These are phyloP conservation scores for Thelonectria discophora DNA, from an alignment of 2,329 filamentous ascomycete genomes.

Conservation along the genomic window DNA sequence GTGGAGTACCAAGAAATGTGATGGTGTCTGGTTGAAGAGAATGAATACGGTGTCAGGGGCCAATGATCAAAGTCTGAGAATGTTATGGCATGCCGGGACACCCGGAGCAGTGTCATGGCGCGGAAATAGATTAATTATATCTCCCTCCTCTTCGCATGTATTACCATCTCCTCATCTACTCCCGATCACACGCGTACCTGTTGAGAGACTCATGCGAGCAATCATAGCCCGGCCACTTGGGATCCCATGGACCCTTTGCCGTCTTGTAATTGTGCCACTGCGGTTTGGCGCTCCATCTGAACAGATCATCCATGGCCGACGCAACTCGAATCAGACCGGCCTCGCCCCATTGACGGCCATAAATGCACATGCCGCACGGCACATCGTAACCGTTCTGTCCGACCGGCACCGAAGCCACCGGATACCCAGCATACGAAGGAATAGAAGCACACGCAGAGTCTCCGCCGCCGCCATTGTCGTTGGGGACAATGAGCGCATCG, in stretches of 20 bases:
- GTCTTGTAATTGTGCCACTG: slow-evolving; percentile 15
- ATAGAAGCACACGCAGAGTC: slow-evolving; percentile 14
- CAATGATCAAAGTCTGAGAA: no score
- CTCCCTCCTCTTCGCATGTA: no score
- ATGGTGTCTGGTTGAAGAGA: no score
- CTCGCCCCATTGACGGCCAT: slow-evolving; percentile 16
- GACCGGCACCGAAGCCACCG: slow-evolving; percentile 13
- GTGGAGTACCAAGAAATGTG: no score
- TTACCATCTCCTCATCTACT: no score
- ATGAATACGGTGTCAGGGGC: no score
- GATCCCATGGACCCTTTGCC: slow-evolving; percentile 16
- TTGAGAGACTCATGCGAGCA: slow-evolving; percentile 17
- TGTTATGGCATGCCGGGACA: no score
- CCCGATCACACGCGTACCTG: slow-evolving; percentile 7
- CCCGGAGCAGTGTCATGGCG: no score
- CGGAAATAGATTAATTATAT: no score
- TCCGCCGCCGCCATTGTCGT: slow-evolving; percentile 3
- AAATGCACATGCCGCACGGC: slow-evolving; percentile 16
- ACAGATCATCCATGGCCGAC: slow-evolving; percentile 23
- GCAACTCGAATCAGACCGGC: slow-evolving; percentile 14
- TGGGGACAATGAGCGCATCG: slow-evolving; percentile 20
- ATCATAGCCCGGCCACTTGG: slow-evolving; percentile 14
- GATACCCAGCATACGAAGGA: slow-evolving; percentile 23
- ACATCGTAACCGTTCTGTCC: slow-evolving; percentile 13
- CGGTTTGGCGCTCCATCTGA: slow-evolving; percentile 15